Evolutionary conservation across 352 stramenopile genomes (phyloP), one percentile per base, ranked within the genome.

Genomic region (Albugo candida): DNA sequence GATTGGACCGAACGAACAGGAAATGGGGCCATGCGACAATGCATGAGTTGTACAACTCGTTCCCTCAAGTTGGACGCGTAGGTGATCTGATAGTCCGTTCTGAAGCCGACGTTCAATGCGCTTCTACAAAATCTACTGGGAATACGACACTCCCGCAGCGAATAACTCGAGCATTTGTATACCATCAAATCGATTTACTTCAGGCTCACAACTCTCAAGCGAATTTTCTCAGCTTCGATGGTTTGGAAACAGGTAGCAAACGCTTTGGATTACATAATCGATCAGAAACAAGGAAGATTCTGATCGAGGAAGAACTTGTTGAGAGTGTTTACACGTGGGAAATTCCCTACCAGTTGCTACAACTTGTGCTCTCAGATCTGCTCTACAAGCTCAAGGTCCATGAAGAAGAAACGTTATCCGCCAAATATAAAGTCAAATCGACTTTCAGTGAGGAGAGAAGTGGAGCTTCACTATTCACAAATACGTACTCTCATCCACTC

Each of bases 301-400:
- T 91, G 18, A 67, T 85, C 1, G 77, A 91, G 62, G 77, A 91
- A 65, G 77, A 87, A 51, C 51, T 91, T 13, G 76, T 91, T 19
- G 77, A 91, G 52, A 91, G 77, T 48, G 74, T 85, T n/a, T 91
- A 81, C 50, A 91, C 77, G 37, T 91, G 74, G 74, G 72, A 86
- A 48, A 77, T 91, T 41, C 77, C 77, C 27, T 86, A 84, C 47
- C 77, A 91, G 57, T 52, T 91, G 14, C 53, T 91, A 11, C 74
- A 91, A 52, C 55, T 91, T 27, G 73, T 91, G 20, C 45, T 85
- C 8, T 70, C 72, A 0, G 74, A 87, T 48, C 59, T 91, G 40
- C 49, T 85, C 14, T 52, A 81, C 1, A 75, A 91, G 41, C 50
- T 91, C 12, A 65, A 83, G 43, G 36, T 20, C 1, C n/a, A 52